Base-by-base conservation (phyloP, 2,329 filamentous ascomycete genomes). In the Sporothrix variecibatus region DNA sequence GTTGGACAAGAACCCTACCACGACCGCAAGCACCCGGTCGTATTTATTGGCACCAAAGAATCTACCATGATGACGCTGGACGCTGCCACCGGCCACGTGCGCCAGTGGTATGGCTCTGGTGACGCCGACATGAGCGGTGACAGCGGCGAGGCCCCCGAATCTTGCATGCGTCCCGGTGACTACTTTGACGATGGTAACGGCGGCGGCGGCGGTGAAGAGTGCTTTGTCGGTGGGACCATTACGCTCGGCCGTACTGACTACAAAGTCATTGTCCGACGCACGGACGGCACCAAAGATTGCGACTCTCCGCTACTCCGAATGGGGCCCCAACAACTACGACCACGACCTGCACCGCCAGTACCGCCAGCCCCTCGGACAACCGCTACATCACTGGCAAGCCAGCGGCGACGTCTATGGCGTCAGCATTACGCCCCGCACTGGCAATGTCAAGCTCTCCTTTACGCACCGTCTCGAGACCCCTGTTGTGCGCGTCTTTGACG, bases 261-360 rank as follows among this genome's bases (percentile, higher is more conserved):
- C 82, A 95, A 90, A 6, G 92, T 99, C 75, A 90, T 88, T 73
- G 97, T 99, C 62, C 92, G 94, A 77, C 91, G 93, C 75, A 89
- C 87, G 62, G 89, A 92, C 77, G 91, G 92, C 1, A 89, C 92
- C 75, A 89, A 89, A 90, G 8, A 92, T 99, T 76, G 97, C 94
- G 79, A 97, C 94, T 0, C 89, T 99, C 78, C 95, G 91, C 77
- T 99, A 97, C 80, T 93, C 94, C 12, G 96, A 99, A 81, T 99
- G 96, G 96, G 91, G 91, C 0, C 93, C 95, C 17, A 99, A 99
- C 82, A 97, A 92, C 75, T 93, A 91, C 75, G 95, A 99, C 82
- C 89, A 89, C 76, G 96, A 99, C 80, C 89, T 99, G 7, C 91
- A 94, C 78, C 89, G 89, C 69, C 94, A 98, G 80, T 96, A 98